phyloP scores from a whole-genome alignment of 257 asterid genomes.

The Eustoma russellianum region DNA sequence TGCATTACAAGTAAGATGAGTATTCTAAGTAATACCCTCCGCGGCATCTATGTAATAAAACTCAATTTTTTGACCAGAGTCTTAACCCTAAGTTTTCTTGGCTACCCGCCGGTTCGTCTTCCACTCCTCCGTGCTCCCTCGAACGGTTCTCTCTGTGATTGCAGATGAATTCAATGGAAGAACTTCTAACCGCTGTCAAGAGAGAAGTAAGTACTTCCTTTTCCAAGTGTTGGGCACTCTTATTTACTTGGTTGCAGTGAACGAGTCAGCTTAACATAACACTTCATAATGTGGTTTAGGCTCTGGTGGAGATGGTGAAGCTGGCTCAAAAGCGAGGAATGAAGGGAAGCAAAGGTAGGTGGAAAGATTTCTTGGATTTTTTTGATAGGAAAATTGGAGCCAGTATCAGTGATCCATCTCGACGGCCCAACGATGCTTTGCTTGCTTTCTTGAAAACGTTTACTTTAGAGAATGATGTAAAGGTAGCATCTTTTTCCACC shows the following conservation, averaged over 20 bases:
- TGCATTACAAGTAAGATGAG: too few species aligned
- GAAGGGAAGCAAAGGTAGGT: conserved; percentile 34
- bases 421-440: conserved; percentile 52
- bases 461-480: conserved; percentile 35
- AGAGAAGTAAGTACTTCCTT: conserved; percentile 11
- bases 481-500: conserved; percentile 30
- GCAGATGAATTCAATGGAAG: conserved; percentile 10
- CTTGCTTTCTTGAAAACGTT: conserved; percentile 66
- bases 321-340: conserved; percentile 33
- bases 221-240: background rate
- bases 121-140: too few species aligned
- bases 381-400: conserved; percentile 66
- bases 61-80: too few species aligned
- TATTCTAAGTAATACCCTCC: too few species aligned
- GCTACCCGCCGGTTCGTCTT: too few species aligned
- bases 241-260: background rate
- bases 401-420: conserved; percentile 81
- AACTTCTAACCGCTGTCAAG: conserved; percentile 2
- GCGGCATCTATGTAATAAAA: too few species aligned
- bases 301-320: conserved; percentile 34
- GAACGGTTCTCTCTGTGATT: too few species aligned
- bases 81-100: too few species aligned
- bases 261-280: background rate
- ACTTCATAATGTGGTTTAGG: conserved; percentile 10
- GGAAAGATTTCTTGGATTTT: conserved; percentile 64